Base-by-base conservation (phyloP, 352 stramenopile species). In the Aphanomyces astaci region DNA sequence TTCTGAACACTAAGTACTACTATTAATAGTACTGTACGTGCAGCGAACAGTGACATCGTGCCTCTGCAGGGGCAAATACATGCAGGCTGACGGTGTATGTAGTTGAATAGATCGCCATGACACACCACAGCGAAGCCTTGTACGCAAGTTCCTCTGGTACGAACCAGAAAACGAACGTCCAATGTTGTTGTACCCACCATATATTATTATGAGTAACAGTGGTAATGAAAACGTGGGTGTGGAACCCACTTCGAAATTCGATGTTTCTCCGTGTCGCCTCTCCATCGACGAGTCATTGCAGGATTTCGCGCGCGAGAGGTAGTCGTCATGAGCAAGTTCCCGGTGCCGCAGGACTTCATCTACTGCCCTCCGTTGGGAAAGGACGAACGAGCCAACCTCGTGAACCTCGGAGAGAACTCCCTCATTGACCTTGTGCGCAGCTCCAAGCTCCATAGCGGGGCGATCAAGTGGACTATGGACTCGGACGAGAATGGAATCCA, bases 401-500 rank as follows among this genome's bases (percentile, higher is more conserved):
- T 28, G 11, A 13, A 0, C 15, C 36, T 59, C 7, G 60, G 60
- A 24, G 28, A 54, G 17, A 52, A 9, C 9, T 51, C 28, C 32
- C 48, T 66, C n/a, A 48, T 54, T n/a, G 60, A 66, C 32, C 48
- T 66, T n/a, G 36, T 66, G 11, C 28, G 36, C 43, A 45, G 11
- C 24, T 43, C 60, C 27, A 43, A 54, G 28, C 17, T 66, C 11
- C 11, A 66, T 5, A 22, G 25, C 32, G 60, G 60, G 11, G n/a
- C 28, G 2, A 66, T 66, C n/a, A 22, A 56, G 10, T 66, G 60
- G 60, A 56, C 36, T 33, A 43, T 66, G 27, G 39, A 52, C 24
- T 66, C 60, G 36, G 60, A 66, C 48, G 60, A 66, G 28, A 57
- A 66, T 43, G 60, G 60, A 9, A 25, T 66, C n/a, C 60, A 66